Evolutionary conservation across 164 flowering plant species (phyloP).

Genomic region (Chloranthus sessilifolius): DNA sequence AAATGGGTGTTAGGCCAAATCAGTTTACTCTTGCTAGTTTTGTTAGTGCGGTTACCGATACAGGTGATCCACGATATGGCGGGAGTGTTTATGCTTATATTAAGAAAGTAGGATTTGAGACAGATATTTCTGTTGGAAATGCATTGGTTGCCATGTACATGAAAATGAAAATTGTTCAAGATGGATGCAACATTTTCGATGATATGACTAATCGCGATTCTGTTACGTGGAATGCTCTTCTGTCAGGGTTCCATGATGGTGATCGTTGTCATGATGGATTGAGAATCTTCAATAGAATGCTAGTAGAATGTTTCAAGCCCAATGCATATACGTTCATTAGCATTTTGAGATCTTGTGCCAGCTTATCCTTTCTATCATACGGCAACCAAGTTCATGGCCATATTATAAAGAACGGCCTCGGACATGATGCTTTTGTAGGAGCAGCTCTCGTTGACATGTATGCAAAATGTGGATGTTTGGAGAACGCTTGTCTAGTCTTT

Average conservation of each 20-base stretch:
- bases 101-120: conserved; percentile 29
- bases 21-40: conserved; percentile 46
- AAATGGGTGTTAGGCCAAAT: conserved; percentile 30
- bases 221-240: conserved; percentile 47
- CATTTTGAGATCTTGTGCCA: conserved; percentile 30
- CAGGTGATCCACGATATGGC: conserved; percentile 24
- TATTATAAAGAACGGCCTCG: conserved; percentile 23
- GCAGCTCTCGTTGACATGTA: conserved; percentile 40
- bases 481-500: conserved; percentile 21
- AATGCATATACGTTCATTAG: conserved; percentile 38
- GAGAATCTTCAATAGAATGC: conserved; percentile 33
- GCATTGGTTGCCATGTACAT: conserved; percentile 47
- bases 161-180: conserved; percentile 29
- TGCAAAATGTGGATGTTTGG: conserved; percentile 29
- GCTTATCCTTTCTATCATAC: conserved; percentile 8
- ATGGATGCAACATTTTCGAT: conserved; percentile 36
- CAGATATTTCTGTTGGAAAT: conserved; percentile 31
- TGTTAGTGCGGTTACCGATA: conserved; percentile 31
- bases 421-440: conserved; percentile 27
- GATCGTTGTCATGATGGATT: conserved; percentile 24
- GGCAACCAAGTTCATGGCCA: conserved; percentile 39
- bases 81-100: conserved; percentile 41
- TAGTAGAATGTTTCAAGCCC: conserved; percentile 34
- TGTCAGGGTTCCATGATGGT: conserved; percentile 41
- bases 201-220: conserved; percentile 27